Evolutionary conservation across 805 yeast genomes (phyloP), one percentile per base, ranked within the genome.

Genomic region (Pichia sporocuriosa): DNA sequence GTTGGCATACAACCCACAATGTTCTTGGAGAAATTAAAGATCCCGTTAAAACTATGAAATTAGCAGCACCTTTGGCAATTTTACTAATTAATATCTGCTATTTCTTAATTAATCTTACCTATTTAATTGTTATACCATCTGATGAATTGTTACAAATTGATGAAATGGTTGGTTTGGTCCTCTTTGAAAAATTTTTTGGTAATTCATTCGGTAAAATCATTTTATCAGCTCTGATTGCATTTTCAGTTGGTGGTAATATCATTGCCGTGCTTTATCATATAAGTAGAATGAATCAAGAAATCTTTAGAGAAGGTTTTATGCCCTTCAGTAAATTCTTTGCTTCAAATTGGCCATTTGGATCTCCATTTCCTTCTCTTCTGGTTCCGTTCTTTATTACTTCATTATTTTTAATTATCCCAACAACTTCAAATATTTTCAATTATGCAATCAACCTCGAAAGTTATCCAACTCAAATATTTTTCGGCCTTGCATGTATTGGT

Each of bases 1-100:
- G 81, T 6, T 75, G 81, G 81, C 72, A 70, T 47, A 55, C 73
- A 3, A 73, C 72, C 10, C 80, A 75, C 50, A 67, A 72, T 2
- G 76, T 70, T 26, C 59, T 76, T n/a, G 73, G 69, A 47, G 81
- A 75, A 52, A 67, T 75, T 32, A 69, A 65, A 42, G 73, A 75
- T 42, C 81, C 81, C 1, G 61, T 67, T 1, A 53, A 68, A 12
- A 75, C 79, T 1, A 61, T 74, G 49, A 68, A 60, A 40, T 65
- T 70, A n/a, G 79, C 81, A 0, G 79, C 79, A 0, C 78, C 79
- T 0, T 55, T 63, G 4, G 67, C 80, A 0, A 58, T 75, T 36
- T 41, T 58, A 8, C 53, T 73, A 5, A 61, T 72, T 30, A 59
- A 70, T 23, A 37, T 68, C 2, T 67, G 76, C 11, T 75, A 75